These are phyloP conservation scores for Perilla frutescens DNA, from an alignment of 257 asterid genomes.

Conservation along the genomic window DNA sequence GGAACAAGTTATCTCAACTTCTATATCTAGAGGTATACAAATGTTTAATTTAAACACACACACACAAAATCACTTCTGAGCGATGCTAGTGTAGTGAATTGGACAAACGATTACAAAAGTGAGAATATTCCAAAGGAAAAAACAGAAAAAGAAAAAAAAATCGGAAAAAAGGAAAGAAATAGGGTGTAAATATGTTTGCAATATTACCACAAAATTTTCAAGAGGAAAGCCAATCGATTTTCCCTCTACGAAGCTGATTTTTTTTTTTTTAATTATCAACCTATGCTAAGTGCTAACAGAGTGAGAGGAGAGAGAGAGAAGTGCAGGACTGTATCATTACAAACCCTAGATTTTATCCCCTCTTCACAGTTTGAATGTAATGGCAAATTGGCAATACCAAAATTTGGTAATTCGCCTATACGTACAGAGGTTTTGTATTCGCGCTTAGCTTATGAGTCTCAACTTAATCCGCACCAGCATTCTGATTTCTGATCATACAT, in stretches of 20 bases:
- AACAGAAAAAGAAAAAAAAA: not conserved
- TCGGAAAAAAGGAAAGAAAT: not conserved
- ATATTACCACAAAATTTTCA: not conserved
- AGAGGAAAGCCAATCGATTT: not conserved
- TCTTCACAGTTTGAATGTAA: conserved; percentile 27
- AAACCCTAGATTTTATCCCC: conserved; percentile 31
- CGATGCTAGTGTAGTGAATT: no score
- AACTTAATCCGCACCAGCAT: not conserved
- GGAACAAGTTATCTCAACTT: no score
- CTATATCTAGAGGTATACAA: no score
- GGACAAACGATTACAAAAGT: not conserved
- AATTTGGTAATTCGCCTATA: not conserved
- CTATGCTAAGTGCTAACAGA: not conserved
- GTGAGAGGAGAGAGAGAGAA: conserved; percentile 8
- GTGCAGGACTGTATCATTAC: not conserved
- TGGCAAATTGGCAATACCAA: conserved; percentile 14
- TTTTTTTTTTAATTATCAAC: not conserved
- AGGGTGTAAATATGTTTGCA: not conserved
- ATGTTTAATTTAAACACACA: no score
- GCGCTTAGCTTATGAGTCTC: not conserved
- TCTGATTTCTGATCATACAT: conserved; percentile 22
- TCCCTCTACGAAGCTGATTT: not conserved
- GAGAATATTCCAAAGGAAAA: not conserved
- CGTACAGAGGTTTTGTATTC: conserved; percentile 16
- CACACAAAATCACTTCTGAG: no score